Evolutionary conservation across 2,329 filamentous ascomycete species (phyloP).

Genomic region (Aspergillus candidus): DNA sequence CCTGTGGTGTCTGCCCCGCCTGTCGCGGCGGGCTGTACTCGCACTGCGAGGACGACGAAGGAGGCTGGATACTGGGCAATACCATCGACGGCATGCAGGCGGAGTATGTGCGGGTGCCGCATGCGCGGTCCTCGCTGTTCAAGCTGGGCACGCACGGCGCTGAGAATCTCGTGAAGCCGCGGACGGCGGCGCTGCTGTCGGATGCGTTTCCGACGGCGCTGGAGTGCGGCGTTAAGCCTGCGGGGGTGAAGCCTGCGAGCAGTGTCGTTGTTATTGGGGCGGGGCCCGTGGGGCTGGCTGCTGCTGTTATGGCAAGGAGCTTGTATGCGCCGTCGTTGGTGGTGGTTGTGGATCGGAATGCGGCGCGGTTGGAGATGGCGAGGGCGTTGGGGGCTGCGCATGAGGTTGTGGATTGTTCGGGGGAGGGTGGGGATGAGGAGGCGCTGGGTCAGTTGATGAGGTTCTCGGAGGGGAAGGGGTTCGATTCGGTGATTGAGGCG

Average conservation of each 20-base stretch:
- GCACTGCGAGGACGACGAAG: slow-evolving; percentile 43
- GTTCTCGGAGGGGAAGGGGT: slow-evolving; percentile 48
- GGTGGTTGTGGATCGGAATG: slow-evolving; percentile 49
- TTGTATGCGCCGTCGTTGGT: slow-evolving; percentile 50
- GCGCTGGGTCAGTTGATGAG: slow-evolving; percentile 35
- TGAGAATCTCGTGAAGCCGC: slow-evolving; percentile 17
- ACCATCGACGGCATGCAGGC: slow-evolving; percentile 50
- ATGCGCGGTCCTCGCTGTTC: slow-evolving; percentile 47
- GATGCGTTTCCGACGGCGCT: slow-evolving; percentile 54
- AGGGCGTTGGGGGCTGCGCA: slow-evolving; percentile 46
- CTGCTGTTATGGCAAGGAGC: slow-evolving; percentile 48
- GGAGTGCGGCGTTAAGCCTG: slow-evolving; percentile 50
- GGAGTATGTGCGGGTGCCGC: slow-evolving; percentile 50
- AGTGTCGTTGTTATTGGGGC: slow-evolving; percentile 52
- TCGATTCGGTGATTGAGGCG: slow-evolving; percentile 54
- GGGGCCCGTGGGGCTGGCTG: slow-evolving; percentile 52
- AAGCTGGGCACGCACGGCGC: slow-evolving; percentile 39
- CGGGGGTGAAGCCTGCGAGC: slow-evolving; percentile 47
- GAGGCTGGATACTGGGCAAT: slow-evolving; percentile 53
- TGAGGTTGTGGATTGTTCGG: slow-evolving; percentile 41
- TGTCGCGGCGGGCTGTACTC: slow-evolving; percentile 50
- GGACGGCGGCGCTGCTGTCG: slow-evolving; percentile 46
- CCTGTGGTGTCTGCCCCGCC: slow-evolving; percentile 48
- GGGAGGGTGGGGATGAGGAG: slow-evolving; percentile 33
- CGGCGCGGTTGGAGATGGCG: slow-evolving; percentile 43